These are phyloP conservation scores for Fusarium luffae DNA, from an alignment of 2,329 filamentous ascomycete genomes.

Conservation along the genomic window DNA sequence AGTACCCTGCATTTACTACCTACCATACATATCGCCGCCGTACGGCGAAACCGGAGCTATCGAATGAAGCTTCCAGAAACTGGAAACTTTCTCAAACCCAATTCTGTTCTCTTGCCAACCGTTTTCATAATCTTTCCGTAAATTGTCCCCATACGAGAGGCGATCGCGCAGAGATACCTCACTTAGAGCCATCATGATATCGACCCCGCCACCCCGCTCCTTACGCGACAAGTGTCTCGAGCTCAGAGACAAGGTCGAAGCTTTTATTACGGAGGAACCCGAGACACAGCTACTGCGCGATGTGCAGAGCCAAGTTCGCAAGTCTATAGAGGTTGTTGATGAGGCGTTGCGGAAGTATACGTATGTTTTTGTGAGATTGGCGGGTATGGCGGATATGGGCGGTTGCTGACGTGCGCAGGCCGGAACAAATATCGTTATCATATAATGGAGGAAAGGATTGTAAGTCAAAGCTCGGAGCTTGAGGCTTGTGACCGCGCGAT, in stretches of 20 bases:
- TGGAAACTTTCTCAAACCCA: constrained; percentile 3
- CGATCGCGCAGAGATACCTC: not conserved
- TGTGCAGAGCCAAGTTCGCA: constrained; percentile 79
- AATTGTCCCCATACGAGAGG: not conserved
- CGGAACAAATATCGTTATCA: constrained; percentile 84
- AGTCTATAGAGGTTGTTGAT: constrained; percentile 77
- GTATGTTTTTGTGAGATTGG: constrained; percentile 54
- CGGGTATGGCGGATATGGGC: not conserved
- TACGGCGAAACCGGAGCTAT: constrained; percentile 37
- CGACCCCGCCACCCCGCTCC: constrained; percentile 40
- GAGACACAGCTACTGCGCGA: constrained; percentile 66
- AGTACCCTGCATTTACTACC: constrained; percentile 10
- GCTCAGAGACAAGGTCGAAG: constrained; percentile 69
- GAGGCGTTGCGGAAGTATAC: constrained; percentile 80
- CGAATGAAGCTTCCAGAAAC: constrained; percentile 12
- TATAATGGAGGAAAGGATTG: constrained; percentile 99
- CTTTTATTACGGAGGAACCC: constrained; percentile 72
- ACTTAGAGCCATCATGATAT: constrained; percentile 30
- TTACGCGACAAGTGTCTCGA: constrained; percentile 59
- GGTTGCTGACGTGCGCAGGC: constrained; percentile 58
- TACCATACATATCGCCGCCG: constrained; percentile 15
- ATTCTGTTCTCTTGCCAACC: not conserved
- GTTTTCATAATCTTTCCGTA: not conserved
- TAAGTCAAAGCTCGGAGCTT: constrained; percentile 3
- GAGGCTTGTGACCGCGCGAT: too few species aligned